Evolutionary conservation across 129 eudicot species (phyloP).

Genomic region (Helianthus annuus): DNA sequence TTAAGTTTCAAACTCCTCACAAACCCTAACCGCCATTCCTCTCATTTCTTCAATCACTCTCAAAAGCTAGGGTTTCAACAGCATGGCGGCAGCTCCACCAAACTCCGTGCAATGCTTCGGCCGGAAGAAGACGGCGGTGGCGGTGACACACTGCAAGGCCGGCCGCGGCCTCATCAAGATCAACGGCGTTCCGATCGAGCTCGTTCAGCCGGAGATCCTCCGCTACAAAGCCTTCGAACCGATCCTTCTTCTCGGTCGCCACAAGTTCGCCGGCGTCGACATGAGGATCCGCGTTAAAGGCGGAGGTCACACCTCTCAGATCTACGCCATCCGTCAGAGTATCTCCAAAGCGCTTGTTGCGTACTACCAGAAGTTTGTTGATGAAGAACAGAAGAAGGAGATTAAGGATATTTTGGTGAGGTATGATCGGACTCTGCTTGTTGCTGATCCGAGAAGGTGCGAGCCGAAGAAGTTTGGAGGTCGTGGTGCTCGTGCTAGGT

Average conservation of each 20-base stretch:
- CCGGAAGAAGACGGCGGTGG: conserved; percentile 45
- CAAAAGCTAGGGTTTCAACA: conserved; percentile 28
- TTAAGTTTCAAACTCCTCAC: neutral
- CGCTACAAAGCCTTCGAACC: conserved; percentile 45
- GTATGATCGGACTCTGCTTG: conserved; percentile 64
- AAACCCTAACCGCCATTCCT: conserved; percentile 29
- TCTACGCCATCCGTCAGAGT: conserved; percentile 40
- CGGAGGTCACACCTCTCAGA: conserved; percentile 46
- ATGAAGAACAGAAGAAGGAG: conserved; percentile 78
- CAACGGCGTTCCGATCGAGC: conserved; percentile 43
- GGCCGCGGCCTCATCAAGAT: conserved; percentile 44
- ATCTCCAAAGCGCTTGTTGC: conserved; percentile 40
- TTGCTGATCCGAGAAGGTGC: conserved; percentile 46
- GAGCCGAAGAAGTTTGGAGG: conserved; percentile 52
- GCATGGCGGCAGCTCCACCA: conserved; percentile 41
- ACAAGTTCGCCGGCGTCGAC: conserved; percentile 37
- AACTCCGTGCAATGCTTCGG: conserved; percentile 44
- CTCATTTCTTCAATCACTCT: neutral
- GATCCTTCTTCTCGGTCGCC: conserved; percentile 38
- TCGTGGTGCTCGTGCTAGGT: conserved; percentile 44
- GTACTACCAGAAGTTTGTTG: conserved; percentile 63
- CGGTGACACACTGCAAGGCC: conserved; percentile 44
- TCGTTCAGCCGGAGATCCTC: conserved; percentile 41
- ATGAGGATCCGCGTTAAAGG: conserved; percentile 48
- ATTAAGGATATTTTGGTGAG: conserved; percentile 80